phyloP scores from a whole-genome alignment of 140 eudicot genomes.

The Erigeron philadelphicus region DNA sequence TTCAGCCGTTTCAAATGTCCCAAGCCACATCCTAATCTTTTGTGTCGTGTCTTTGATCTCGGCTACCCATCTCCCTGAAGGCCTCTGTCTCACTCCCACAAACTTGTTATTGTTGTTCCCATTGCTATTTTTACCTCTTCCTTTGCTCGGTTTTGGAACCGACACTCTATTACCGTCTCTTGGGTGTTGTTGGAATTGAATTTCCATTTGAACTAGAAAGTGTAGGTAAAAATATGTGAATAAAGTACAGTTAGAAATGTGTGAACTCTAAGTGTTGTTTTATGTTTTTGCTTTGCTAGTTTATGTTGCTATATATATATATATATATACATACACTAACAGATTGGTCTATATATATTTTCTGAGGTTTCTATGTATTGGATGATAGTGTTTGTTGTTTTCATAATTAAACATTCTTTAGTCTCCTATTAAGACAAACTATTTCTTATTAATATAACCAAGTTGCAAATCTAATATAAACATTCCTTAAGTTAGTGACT shows the following conservation, averaged over 20 bases:
- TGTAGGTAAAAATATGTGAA: constrained; percentile 3
- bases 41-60: constrained; percentile 96
- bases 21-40: constrained; percentile 95
- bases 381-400: constrained; percentile 38
- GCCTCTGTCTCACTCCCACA: constrained; percentile 93
- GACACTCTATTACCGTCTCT: constrained; percentile 25
- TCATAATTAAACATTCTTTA: constrained; percentile 38
- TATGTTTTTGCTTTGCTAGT: constrained; percentile 31
- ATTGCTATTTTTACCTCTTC: constrained; percentile 40
- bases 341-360: constrained; percentile 7
- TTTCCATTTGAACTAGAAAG: constrained; percentile 44
- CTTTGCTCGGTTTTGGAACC: constrained; percentile 39
- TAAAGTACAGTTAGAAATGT: constrained; percentile 9
- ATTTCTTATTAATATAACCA: constrained; percentile 18
- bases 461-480: constrained; percentile 14
- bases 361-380: constrained; percentile 42
- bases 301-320: constrained; percentile 24
- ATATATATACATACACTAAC: constrained; percentile 19
- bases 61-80: constrained; percentile 98
- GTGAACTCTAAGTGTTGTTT: constrained; percentile 20
- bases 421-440: constrained; percentile 22
- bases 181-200: constrained; percentile 60
- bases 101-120: constrained; percentile 41
- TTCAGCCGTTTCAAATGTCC: constrained; percentile 90
- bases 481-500: constrained; percentile 31